phyloP scores from a whole-genome alignment of 441 rosid species.

The Daphne laureola region DNA sequence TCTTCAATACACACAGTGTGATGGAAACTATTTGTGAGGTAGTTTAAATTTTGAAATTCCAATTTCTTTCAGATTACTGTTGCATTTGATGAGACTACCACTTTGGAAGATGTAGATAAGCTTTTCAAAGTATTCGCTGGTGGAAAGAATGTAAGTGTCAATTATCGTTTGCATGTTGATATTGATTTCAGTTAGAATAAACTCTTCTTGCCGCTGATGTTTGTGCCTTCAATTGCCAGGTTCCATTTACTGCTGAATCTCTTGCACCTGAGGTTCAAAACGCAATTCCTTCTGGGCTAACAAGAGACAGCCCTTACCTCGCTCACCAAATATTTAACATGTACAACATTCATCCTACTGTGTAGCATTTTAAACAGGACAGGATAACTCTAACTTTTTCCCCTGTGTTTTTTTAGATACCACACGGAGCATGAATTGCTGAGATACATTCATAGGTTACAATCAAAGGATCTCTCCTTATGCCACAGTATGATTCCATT shows the following conservation, averaged over 20 bases:
- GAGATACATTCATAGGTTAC: slow-evolving; percentile 66
- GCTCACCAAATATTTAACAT: slow-evolving; percentile 75
- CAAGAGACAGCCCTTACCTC: slow-evolving; percentile 70
- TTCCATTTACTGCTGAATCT: slow-evolving; percentile 78
- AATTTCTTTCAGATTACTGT: slow-evolving; percentile 61
- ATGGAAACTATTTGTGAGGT: background rate
- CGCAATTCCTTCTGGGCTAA: slow-evolving; percentile 57
- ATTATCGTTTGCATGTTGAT: slow-evolving; percentile 5
- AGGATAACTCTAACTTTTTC: slow-evolving; percentile 15
- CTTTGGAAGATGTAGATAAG: slow-evolving; percentile 82
- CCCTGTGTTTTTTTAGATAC: slow-evolving; percentile 34
- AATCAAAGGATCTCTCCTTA: slow-evolving; percentile 84
- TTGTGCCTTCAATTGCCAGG: slow-evolving; percentile 37
- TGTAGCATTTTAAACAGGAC: slow-evolving; percentile 11
- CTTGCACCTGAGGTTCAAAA: slow-evolving; percentile 74
- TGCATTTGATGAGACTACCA: slow-evolving; percentile 91
- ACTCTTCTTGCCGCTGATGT: background rate
- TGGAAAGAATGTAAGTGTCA: slow-evolving; percentile 53
- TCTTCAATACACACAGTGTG: slow-evolving; percentile 5
- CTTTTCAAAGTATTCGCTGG: slow-evolving; percentile 70
- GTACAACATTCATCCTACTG: slow-evolving; percentile 27
- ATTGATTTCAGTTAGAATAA: slow-evolving; percentile 4
- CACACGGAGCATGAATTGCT: slow-evolving; percentile 95
- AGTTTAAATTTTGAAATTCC: slow-evolving; percentile 14
- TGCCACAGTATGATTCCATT: slow-evolving; percentile 99